phyloP scores from a whole-genome alignment of 805 yeast species.

The Danielozyma ontarioensis region DNA sequence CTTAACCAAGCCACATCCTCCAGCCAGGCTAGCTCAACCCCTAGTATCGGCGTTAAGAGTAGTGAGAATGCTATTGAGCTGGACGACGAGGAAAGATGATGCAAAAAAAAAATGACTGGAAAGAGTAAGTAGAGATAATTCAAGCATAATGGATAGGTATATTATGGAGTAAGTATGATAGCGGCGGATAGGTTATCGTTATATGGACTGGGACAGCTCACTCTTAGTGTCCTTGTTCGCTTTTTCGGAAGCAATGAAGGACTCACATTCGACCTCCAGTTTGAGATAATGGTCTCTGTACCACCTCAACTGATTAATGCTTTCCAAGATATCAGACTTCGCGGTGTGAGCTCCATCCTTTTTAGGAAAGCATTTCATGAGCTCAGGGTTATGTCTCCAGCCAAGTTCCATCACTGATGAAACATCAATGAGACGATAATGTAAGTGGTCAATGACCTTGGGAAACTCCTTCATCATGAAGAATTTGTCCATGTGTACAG shows the following conservation, averaged over 20 bases:
- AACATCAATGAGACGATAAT: constrained; percentile 85
- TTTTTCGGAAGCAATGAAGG: too few species aligned
- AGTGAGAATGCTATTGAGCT: not conserved
- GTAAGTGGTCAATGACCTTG: constrained; percentile 50
- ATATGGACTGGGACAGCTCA: too few species aligned
- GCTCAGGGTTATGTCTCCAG: constrained; percentile 64
- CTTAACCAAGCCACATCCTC: too few species aligned
- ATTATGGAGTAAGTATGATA: too few species aligned
- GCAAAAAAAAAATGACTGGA: too few species aligned
- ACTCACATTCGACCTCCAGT: constrained; percentile 12
- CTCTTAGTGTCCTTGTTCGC: too few species aligned
- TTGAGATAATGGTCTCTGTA: constrained; percentile 61
- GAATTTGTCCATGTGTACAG: constrained; percentile 85
- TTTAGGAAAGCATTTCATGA: constrained; percentile 52
- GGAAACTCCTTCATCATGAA: constrained; percentile 87
- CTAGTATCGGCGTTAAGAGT: not conserved
- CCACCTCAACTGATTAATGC: constrained; percentile 79
- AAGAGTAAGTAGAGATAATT: too few species aligned
- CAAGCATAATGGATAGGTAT: too few species aligned
- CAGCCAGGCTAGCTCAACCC: too few species aligned
- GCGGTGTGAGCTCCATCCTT: constrained; percentile 84
- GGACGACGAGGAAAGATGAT: too few species aligned
- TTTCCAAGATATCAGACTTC: constrained; percentile 78
- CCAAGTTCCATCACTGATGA: constrained; percentile 81
- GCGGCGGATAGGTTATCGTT: too few species aligned